Conservation (phyloP, 176 grass and related monocot genomes). For the Aegilops tauschii region DNA sequence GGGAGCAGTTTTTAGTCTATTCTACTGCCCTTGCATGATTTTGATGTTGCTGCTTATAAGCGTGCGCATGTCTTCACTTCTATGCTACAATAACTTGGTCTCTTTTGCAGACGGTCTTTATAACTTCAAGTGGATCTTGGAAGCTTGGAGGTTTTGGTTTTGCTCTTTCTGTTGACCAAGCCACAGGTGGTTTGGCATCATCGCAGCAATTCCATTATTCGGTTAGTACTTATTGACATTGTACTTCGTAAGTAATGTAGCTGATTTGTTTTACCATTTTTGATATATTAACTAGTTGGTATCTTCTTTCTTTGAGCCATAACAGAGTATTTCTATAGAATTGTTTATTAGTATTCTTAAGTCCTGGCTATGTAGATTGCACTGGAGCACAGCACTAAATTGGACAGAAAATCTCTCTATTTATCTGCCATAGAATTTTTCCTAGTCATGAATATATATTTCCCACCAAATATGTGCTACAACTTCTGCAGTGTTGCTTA, state of each 20-base stretch:
- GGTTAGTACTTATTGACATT: slow-evolving; percentile 58
- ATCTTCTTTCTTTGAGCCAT: not conserved
- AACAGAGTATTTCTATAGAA: not conserved
- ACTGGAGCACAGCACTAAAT: not conserved
- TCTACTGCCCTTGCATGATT: not conserved
- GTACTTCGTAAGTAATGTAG: not conserved
- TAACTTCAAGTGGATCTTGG: slow-evolving; percentile 97
- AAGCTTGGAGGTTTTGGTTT: slow-evolving; percentile 99
- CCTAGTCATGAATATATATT: not conserved
- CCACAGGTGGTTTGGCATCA: slow-evolving; percentile 71
- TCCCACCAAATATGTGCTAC: not conserved
- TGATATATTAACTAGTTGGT: not conserved
- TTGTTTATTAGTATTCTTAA: not conserved
- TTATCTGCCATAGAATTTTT: not conserved
- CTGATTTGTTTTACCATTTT: slow-evolving; percentile 21
- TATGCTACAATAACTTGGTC: not conserved
- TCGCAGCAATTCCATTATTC: slow-evolving; percentile 90
- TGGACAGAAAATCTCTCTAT: not conserved
- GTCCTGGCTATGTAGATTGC: not conserved
- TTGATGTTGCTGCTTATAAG: slow-evolving; percentile 10
- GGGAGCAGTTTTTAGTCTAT: not conserved
- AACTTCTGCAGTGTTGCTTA: not conserved
- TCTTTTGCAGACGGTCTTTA: slow-evolving; percentile 79
- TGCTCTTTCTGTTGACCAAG: slow-evolving; percentile 79
- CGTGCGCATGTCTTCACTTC: not conserved